A percentile compares a stretch with the other conserved stretches of the same genome.
Conservation (phyloP, 192 early-diverging fungal species). For the Entomortierella chlamydospora region DNA sequence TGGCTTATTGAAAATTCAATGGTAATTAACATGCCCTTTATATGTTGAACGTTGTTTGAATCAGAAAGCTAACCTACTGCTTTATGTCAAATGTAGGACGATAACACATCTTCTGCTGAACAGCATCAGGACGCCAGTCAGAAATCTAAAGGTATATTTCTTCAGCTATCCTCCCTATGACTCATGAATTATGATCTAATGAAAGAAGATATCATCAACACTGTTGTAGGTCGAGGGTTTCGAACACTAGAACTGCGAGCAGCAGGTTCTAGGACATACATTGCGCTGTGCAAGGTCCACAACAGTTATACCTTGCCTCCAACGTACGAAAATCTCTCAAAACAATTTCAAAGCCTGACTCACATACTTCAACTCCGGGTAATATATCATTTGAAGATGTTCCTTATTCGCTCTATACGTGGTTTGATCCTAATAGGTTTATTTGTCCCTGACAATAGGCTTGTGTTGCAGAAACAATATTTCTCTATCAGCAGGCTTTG, state of each 20-base stretch:
- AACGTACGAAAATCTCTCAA: background rate
- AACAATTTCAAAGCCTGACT: slow-evolving; percentile 8
- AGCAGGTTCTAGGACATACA: background rate
- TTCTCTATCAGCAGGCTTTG: too few species aligned
- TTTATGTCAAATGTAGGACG: background rate
- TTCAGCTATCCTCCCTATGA: background rate
- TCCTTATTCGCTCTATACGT: too few species aligned
- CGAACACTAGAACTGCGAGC: background rate
- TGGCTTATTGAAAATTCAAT: too few species aligned
- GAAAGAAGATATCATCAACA: too few species aligned
- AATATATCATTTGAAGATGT: too few species aligned
- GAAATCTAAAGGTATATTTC: background rate
- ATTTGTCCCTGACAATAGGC: too few species aligned
- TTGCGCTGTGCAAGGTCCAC: slow-evolving; percentile 1
- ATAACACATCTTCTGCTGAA: too few species aligned
- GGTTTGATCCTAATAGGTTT: too few species aligned
- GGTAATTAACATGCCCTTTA: too few species aligned
- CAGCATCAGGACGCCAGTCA: too few species aligned
- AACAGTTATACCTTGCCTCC: background rate
- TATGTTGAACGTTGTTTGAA: too few species aligned
- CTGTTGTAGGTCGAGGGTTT: background rate
- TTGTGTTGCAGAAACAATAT: too few species aligned
- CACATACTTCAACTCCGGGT: slow-evolving; percentile 3
- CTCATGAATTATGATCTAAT: background rate
- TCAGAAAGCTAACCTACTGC: background rate